Conservation (phyloP, 129 eudicot species). For the Artemisia annua region DNA sequence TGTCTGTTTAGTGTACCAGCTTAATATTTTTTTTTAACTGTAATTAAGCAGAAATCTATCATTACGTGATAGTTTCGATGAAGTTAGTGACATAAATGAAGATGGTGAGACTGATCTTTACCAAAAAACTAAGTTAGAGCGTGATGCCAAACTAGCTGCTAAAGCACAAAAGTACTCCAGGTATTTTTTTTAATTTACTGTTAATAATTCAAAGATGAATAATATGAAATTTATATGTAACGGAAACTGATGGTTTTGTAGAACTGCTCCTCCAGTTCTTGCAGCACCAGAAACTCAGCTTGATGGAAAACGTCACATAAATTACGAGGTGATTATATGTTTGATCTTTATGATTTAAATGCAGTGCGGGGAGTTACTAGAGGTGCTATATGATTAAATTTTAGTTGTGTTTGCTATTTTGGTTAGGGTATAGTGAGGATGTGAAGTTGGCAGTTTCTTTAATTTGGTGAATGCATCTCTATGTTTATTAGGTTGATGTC, state of each 20-base stretch:
- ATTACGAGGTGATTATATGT: conserved; percentile 47
- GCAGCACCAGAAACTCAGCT: conserved; percentile 51
- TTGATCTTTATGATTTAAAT: conserved; percentile 1
- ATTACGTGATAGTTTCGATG: conserved; percentile 81
- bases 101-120: conserved; percentile 52
- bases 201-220: background rate
- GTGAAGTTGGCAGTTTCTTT: no score
- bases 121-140: conserved; percentile 50
- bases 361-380: no score
- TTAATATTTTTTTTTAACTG: conserved; percentile 2
- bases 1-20: background rate
- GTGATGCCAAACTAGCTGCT: conserved; percentile 62
- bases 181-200: conserved; percentile 34
- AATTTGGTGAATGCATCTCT: no score
- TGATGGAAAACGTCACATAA: conserved; percentile 80
- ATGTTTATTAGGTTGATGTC: no score
- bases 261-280: conserved; percentile 46
- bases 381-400: no score
- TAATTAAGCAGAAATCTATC: conserved; percentile 58
- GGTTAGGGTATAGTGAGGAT: no score
- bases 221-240: no score
- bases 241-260: conserved; percentile 31
- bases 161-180: conserved; percentile 65
- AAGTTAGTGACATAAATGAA: conserved; percentile 35
- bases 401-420: no score